Conservation (phyloP, 202 grass and related monocot species). For the Dendrocalamus latiflorus region DNA sequence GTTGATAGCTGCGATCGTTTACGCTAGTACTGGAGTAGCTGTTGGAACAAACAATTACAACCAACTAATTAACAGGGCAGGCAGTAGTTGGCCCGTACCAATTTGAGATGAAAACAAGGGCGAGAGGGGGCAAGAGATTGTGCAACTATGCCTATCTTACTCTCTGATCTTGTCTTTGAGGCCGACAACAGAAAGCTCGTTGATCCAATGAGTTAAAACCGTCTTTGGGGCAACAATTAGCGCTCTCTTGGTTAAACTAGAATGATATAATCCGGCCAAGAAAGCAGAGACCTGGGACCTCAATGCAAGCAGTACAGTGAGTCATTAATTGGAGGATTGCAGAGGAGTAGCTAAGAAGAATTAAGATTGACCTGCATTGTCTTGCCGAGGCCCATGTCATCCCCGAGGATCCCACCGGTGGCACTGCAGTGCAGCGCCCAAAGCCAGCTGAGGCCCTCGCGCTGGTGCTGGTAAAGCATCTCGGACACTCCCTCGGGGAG, state of each 20-base stretch:
- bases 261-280: slow-evolving; percentile 74
- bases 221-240: slow-evolving; percentile 92
- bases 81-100: neutral
- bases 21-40: slow-evolving; percentile 68
- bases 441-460: slow-evolving; percentile 78
- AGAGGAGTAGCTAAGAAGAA: no score
- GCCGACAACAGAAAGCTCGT: slow-evolving; percentile 72
- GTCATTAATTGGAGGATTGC: slow-evolving; percentile 5
- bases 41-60: slow-evolving; percentile 10
- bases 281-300: slow-evolving; percentile 67
- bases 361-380: slow-evolving; percentile 70
- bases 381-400: slow-evolving; percentile 94
- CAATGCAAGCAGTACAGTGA: neutral
- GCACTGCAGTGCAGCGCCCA: slow-evolving; percentile 72
- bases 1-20: slow-evolving; percentile 61
- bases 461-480: slow-evolving; percentile 73
- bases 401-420: slow-evolving; percentile 71
- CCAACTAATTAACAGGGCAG: neutral
- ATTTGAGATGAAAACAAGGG: neutral
- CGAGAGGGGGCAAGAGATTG: no score
- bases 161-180: slow-evolving; percentile 70
- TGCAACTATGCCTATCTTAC: slow-evolving; percentile 17
- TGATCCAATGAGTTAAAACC: slow-evolving; percentile 76
- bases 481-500: neutral
- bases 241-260: slow-evolving; percentile 61